These are phyloP conservation scores for Penicillium sp. DNA, from an alignment of 2,329 filamentous ascomycete genomes.

Conservation along the genomic window DNA sequence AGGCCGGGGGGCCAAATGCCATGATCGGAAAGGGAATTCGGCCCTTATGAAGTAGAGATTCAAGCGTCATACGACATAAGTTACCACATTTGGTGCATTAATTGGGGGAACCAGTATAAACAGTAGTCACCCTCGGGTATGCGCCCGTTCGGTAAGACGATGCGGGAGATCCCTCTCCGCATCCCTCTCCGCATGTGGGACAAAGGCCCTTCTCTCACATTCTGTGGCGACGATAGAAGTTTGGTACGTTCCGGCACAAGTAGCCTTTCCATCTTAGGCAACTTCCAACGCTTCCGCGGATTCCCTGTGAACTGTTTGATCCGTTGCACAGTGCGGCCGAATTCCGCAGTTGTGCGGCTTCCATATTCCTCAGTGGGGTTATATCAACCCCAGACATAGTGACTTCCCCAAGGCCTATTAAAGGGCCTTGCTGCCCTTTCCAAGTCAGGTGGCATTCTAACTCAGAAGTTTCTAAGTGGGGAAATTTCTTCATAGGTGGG, in stretches of 20 bases:
- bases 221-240: neutral
- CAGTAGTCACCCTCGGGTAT: conserved; percentile 8
- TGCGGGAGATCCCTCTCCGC: conserved; percentile 9
- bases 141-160: conserved; percentile 5
- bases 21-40: conserved; percentile 1
- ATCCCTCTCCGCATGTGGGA: neutral
- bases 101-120: neutral
- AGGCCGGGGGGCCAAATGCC: neutral
- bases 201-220: neutral
- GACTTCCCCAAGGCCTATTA: neutral
- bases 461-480: neutral
- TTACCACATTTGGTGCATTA: neutral
- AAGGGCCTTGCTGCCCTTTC: neutral
- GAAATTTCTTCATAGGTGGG: neutral
- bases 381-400: neutral
- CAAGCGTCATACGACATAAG: neutral
- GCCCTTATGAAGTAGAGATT: neutral
- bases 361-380: neutral
- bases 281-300: neutral
- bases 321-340: neutral
- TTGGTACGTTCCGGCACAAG: neutral
- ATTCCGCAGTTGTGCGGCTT: conserved; percentile 7
- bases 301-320: neutral
- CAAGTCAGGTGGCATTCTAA: too few relatives aligned
- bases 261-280: neutral